Base-by-base conservation (phyloP, 192 early-diverging fungal species). In the Umbelopsis sp. region DNA sequence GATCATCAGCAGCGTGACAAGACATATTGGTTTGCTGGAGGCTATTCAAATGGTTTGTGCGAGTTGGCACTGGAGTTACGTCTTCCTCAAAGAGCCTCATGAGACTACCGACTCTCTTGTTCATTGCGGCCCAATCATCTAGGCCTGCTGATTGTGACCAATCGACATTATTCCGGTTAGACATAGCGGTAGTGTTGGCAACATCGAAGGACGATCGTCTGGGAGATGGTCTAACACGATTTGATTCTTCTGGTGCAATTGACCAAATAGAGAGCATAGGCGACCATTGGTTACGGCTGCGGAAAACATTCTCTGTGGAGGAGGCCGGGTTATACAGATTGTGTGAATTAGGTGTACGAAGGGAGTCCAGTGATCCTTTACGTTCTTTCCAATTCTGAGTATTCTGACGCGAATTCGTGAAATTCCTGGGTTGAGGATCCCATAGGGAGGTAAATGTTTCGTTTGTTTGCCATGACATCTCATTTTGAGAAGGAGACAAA, bases 31-130 rank as follows among this genome's bases (percentile, higher is more conserved):
- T 4, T 20, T 62, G 29, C 6, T 62, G 16, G 17, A 34, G 4
- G 8, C 29, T n/a, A n/a, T 12, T 62, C 17, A 26, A 49, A 21
- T 0, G 47, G 47, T 49, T 49, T 62, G 31, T 20, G 34, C 56
- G 56, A 0, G 56, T 32, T 31, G 56, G 56, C 7, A 36, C 26
- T 34, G 56, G 56, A 20, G 56, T 34, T 26, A 34, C 31, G 56
- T 62, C 56, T 62, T 62, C 56, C 31, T 62, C 56, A 32, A 62
- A 1, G 26, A 62, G 56, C 17, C 56, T 22, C 56, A 62, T 62
- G 14, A 62, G 56, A 34, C 56, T 62, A 10, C 56, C 56, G 3
- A 62, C 56, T 34, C 31, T 62, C 31, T 62, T 62, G 29, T 62
- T 62, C 56, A 62, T 62, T 4, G 26, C 17, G 1, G 29, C 14